These are phyloP conservation scores for Eragrostis tef DNA, from an alignment of 202 grass and related monocot genomes.

Conservation along the genomic window DNA sequence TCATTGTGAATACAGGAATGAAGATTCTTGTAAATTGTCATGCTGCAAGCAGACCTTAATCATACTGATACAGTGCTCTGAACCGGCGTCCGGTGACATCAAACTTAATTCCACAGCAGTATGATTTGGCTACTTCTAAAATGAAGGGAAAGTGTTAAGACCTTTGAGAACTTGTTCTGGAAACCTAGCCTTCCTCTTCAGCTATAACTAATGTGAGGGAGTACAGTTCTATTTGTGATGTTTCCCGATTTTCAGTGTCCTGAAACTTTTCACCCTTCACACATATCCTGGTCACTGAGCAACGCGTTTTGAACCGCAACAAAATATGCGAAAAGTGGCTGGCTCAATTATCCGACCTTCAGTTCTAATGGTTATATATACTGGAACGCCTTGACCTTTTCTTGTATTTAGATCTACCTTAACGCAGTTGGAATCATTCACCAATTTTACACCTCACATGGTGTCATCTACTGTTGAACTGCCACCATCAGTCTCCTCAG, in stretches of 20 bases:
- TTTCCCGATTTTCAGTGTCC: constrained; percentile 12
- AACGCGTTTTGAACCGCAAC: constrained; percentile 16
- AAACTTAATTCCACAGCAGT: not conserved
- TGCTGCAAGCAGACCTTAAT: not conserved
- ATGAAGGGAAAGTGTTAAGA: not conserved
- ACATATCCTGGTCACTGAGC: constrained; percentile 15
- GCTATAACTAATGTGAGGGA: constrained; percentile 4
- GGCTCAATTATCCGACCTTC: constrained; percentile 6
- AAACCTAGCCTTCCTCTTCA: not conserved
- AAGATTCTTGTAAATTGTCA: too few species aligned
- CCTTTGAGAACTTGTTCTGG: not conserved
- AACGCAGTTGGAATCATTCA: not conserved
- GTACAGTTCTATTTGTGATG: constrained; percentile 19
- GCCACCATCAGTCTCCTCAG: constrained; percentile 28
- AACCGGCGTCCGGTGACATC: too few species aligned
- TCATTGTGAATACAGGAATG: too few species aligned
- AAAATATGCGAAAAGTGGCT: not conserved
- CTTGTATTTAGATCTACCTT: not conserved
- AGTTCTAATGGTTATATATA: not conserved
- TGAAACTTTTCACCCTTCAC: not conserved
- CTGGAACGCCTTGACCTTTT: not conserved
- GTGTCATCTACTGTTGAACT: constrained; percentile 37
- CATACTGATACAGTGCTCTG: not conserved
- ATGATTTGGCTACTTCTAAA: not conserved
- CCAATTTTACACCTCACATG: constrained; percentile 23